Evolutionary conservation across 805 yeast genomes (phyloP), one percentile per base, ranked within the genome.

Genomic region (Cyberlindnera japonica): DNA sequence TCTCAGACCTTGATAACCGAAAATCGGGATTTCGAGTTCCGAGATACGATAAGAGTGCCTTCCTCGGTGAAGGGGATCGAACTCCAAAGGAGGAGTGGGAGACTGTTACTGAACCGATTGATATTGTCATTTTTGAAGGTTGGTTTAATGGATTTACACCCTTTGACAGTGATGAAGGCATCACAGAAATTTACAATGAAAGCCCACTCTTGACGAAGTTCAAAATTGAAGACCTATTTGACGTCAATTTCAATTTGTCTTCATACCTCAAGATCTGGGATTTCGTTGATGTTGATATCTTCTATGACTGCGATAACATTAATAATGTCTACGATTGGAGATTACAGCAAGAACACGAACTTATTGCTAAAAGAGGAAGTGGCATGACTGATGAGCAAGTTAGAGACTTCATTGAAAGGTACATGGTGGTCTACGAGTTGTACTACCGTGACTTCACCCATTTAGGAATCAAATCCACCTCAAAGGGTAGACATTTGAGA

Each of bases 311-410:
- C 0, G 64, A 68, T 33, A 65, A 74, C 46, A 66, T 88, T 32
- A 56, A 67, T 17, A 79, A 77, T 52, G 89, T 90, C 4, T 83
- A 81, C 58, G 57, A 56, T 8, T 91, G 98, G 98, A 71, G 98
- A 45, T 59, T 72, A 5, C 77, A 55, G 40, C 79, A 74, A 54
- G 96, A 88, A 53, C 81, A 81, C 43, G 72, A 65, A 2, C 61
- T 87, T 51, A 75, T 80, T 10, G 37, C 41, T 14, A 38, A 45
- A 9, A 68, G 61, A 18, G 96, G 95, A 0, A 38, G 51, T 1
- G 98, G 98, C 0, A 90, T 93, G 98, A 62, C 81, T 2, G 93
- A 85, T 50, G 69, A 57, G 1, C 73, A 82, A 51, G 96, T 91
- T 5, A 61, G 50, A 9, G 48, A 48, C 15, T 93, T 93, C 67